Percentiles rank a stretch among this genome's conserved stretches.
These are phyloP conservation scores for Herpetospermum pedunculosum DNA, from an alignment of 306 rosid genomes.

Conservation along the genomic window DNA sequence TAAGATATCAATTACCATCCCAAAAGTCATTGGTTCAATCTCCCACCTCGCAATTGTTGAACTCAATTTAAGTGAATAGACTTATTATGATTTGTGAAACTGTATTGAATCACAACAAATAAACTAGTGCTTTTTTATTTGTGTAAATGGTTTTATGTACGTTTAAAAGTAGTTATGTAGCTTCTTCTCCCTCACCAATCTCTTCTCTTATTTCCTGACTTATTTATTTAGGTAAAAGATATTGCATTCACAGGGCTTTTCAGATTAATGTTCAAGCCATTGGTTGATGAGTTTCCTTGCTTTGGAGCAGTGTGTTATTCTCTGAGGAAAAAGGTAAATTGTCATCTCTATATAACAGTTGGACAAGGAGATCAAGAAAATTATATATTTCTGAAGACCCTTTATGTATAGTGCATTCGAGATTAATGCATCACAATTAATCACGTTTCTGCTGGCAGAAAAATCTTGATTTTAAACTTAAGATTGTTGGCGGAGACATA, in stretches of 20 bases:
- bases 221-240: constrained; percentile 77
- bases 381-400: not conserved
- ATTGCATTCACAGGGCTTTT: constrained; percentile 99
- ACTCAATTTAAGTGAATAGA: no score
- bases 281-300: constrained; percentile 68
- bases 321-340: constrained; percentile 60
- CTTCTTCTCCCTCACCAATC: not conserved
- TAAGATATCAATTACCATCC: no score
- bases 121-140: not conserved
- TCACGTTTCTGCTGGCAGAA: constrained; percentile 37
- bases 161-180: not conserved
- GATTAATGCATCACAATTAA: not conserved
- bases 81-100: not conserved
- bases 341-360: not conserved
- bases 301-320: constrained; percentile 87
- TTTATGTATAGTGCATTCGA: not conserved
- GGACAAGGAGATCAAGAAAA: not conserved
- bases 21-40: no score
- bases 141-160: not conserved
- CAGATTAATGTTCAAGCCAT: constrained; percentile 94
- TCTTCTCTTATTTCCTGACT: constrained; percentile 22
- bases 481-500: constrained; percentile 69
- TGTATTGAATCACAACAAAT: not conserved
- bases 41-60: no score
- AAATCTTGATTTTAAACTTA: constrained; percentile 83